Evolutionary conservation across 139 green algal genomes (phyloP), one percentile per base, ranked within the genome.

Genomic region (Ostreobium quekettii): DNA sequence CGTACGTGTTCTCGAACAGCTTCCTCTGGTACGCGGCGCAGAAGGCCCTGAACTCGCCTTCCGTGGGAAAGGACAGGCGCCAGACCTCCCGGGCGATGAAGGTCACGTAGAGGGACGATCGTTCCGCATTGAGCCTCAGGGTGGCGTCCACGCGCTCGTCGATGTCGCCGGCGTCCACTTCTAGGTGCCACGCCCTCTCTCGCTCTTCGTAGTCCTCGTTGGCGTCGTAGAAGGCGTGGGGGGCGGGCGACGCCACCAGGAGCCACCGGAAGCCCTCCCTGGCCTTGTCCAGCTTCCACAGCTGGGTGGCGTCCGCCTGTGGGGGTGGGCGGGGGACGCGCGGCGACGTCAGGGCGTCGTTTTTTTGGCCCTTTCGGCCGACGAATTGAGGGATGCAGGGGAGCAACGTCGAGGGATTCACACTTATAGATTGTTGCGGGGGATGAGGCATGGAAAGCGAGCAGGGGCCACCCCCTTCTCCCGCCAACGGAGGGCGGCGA

Each of bases 1-100:
- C 81, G 68, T 85, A 92, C 1, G 69, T 85, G 74, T 97, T 97
- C 42, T 93, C 82, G 76, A 97, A 97, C 28, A 90, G 65, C 37
- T 73, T 76, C 56, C 77, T 70, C 22, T 88, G 80, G 35, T 80
- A 74, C 31, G 79, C 35, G 56, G 82, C 62, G 2, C 62, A 60
- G 62, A 89, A 87, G 29, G 46, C 26, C 3, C 63, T 59, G 47
- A 75, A 84, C 26, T 36, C 47, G 11, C 33, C 37, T 28, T 28
- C 3, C 1, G 46, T 66, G 29, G 71, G 67, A 36, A 86, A 87
- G 26, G 62, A 71, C 4, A 89, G 71, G 0, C 78, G 71, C 75
- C 77, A 86, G 8, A 77, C 42, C 64, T 36, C 42, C 6, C n/a
- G n/a, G 3, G 77, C 74, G 1, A 57, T 47, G 62, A 94, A 90